Conservation (phyloP, 306 rosid genomes). For the Lathyrus tuberosus region DNA sequence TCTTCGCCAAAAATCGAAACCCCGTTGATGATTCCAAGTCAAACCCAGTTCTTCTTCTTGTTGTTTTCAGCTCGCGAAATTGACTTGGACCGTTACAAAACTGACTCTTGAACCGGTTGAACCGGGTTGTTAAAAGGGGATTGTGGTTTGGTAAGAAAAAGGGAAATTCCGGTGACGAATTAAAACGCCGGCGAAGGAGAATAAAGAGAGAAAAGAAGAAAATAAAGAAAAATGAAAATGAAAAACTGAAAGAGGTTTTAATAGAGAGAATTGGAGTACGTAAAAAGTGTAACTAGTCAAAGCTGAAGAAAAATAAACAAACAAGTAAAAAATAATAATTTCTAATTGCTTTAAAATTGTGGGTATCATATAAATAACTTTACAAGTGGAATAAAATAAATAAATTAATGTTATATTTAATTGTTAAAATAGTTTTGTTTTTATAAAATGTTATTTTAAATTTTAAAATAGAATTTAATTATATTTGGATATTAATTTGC, state of each 20-base stretch:
- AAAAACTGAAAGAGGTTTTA: constrained; percentile 35
- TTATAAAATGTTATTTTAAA: no score
- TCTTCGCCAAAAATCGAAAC: constrained; percentile 37
- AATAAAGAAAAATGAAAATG: neutral
- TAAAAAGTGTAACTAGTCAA: constrained; percentile 76
- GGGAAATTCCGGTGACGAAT: constrained; percentile 29
- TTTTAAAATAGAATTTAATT: no score
- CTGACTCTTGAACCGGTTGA: constrained; percentile 14
- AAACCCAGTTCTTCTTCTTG: constrained; percentile 30
- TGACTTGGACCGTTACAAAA: constrained; percentile 28
- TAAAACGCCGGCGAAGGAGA: constrained; percentile 35
- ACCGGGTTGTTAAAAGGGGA: constrained; percentile 4
- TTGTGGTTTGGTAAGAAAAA: constrained; percentile 4
- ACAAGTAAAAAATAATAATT: neutral
- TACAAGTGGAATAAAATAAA: no score
- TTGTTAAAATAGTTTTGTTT: no score
- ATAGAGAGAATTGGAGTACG: constrained; percentile 46
- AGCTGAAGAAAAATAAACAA: constrained; percentile 41
- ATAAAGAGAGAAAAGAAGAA: constrained; percentile 52
- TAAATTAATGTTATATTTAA: no score
- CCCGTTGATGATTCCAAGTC: constrained; percentile 49
- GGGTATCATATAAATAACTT: no score
- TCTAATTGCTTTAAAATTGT: no score
- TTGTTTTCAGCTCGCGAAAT: constrained; percentile 41
- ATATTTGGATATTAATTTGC: no score